A percentile compares a stretch with the other conserved stretches of the same genome.
Evolutionary conservation across 352 stramenopile genomes (phyloP).

Genomic region (Labyrinthula sp.): DNA sequence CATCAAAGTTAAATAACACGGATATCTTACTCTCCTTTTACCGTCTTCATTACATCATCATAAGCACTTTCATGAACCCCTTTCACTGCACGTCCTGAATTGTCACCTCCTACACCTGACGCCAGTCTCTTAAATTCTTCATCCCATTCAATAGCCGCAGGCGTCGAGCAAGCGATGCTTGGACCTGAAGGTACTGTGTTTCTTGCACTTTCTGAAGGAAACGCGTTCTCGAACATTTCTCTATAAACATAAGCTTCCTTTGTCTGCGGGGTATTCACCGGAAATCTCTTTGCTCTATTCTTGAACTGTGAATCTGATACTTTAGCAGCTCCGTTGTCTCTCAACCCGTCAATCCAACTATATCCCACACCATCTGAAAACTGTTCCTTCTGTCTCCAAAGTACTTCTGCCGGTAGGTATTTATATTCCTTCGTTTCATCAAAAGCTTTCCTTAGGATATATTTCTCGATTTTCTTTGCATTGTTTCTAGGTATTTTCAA

Average conservation of each 20-base stretch:
- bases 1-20: too few species aligned
- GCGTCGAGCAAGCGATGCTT: constrained; percentile 91
- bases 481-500: constrained; percentile 69
- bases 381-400: constrained; percentile 99
- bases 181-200: constrained; percentile 86
- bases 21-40: too few species aligned
- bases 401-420: constrained; percentile 85
- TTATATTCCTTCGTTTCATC: constrained; percentile 76
- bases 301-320: constrained; percentile 82
- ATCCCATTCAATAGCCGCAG: constrained; percentile 91
- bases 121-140: constrained; percentile 54
- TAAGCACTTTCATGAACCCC: constrained; percentile 63
- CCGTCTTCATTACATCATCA: constrained; percentile 15
- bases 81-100: constrained; percentile 69
- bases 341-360: constrained; percentile 90
- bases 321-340: constrained; percentile 71
- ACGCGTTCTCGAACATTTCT: constrained; percentile 92
- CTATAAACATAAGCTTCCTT: constrained; percentile 87
- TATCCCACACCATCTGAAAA: constrained; percentile 97
- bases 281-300: constrained; percentile 74
- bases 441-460: constrained; percentile 93
- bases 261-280: constrained; percentile 88
- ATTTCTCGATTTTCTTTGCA: constrained; percentile 85
- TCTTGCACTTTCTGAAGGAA: constrained; percentile 78
- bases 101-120: constrained; percentile 42